Evolutionary conservation across 2,329 filamentous ascomycete species (phyloP).

Genomic region (Aureobasidium musti): DNA sequence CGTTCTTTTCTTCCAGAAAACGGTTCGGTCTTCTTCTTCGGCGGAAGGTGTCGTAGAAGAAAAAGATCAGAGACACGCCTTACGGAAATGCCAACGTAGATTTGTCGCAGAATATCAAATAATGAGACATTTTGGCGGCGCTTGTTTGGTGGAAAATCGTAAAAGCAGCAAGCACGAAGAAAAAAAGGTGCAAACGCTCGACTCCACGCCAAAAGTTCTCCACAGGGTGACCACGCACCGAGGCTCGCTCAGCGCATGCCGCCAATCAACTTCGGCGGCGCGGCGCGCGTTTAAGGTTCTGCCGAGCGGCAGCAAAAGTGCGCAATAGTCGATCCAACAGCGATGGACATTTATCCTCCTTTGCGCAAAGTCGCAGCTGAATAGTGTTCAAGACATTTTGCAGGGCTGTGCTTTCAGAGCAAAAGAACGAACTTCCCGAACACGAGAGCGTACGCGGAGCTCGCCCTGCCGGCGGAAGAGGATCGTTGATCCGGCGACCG

Average conservation of each 20-base stretch:
- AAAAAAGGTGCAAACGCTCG: conserved; percentile 1
- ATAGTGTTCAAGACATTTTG: conserved; percentile 21
- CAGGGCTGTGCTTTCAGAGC: conserved; percentile 9
- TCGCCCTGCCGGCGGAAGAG: neutral
- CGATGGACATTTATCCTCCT: conserved; percentile 1
- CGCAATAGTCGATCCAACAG: conserved; percentile 15
- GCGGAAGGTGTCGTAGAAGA: neutral
- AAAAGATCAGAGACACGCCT: neutral
- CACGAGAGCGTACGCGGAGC: neutral
- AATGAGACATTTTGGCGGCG: conserved; percentile 22
- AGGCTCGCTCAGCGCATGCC: neutral
- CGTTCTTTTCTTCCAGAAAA: conserved; percentile 12
- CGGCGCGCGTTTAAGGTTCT: conserved; percentile 23
- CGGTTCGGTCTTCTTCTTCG: conserved; percentile 3
- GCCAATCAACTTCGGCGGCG: neutral
- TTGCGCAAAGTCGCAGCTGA: neutral
- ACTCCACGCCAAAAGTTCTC: conserved; percentile 18
- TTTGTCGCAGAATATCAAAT: conserved; percentile 26
- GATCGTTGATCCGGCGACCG: neutral
- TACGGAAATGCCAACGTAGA: conserved; percentile 16
- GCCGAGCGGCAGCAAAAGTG: conserved; percentile 15
- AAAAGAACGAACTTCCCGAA: neutral
- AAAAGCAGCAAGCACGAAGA: neutral
- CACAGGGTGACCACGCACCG: neutral
- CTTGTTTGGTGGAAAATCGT: conserved; percentile 16